Conservation (phyloP, 2,329 filamentous ascomycete genomes). For the Bipolaris bicolor region DNA sequence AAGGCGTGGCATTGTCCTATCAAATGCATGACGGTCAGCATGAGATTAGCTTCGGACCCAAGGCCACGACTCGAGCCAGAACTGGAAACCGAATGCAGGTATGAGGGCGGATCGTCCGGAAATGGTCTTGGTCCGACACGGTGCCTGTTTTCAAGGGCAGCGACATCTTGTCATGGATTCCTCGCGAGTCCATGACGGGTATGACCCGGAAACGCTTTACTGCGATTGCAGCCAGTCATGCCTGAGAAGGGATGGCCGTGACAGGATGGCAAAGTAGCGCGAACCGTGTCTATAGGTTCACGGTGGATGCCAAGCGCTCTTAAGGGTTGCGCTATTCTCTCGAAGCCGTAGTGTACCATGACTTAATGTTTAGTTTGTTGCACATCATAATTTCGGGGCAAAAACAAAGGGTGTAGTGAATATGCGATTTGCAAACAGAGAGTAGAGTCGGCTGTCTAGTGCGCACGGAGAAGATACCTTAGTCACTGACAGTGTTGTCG, state of each 20-base stretch:
- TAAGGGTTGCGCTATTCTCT: neutral
- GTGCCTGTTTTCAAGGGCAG: constrained; percentile 5
- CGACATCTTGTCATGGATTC: neutral
- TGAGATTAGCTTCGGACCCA: neutral
- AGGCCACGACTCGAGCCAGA: neutral
- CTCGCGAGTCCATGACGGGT: neutral
- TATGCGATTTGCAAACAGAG: neutral
- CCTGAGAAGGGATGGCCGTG: neutral
- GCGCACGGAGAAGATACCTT: constrained; percentile 8
- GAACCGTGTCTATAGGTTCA: constrained; percentile 4
- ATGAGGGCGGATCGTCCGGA: constrained; percentile 3
- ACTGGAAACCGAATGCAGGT: neutral
- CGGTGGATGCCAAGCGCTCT: neutral
- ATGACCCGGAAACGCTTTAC: neutral
- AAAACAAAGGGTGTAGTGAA: neutral
- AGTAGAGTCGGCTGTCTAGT: constrained; percentile 1
- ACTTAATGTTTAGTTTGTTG: neutral
- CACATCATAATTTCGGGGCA: neutral
- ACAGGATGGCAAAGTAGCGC: neutral
- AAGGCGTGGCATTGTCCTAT: constrained; percentile 2
- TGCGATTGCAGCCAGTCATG: neutral
- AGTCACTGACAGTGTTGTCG: constrained; percentile 1
- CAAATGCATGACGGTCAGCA: neutral
- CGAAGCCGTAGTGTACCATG: neutral
- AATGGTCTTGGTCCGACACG: neutral